Base-by-base conservation (phyloP, 345 rosid species). In the Erysimum cheiranthoides region DNA sequence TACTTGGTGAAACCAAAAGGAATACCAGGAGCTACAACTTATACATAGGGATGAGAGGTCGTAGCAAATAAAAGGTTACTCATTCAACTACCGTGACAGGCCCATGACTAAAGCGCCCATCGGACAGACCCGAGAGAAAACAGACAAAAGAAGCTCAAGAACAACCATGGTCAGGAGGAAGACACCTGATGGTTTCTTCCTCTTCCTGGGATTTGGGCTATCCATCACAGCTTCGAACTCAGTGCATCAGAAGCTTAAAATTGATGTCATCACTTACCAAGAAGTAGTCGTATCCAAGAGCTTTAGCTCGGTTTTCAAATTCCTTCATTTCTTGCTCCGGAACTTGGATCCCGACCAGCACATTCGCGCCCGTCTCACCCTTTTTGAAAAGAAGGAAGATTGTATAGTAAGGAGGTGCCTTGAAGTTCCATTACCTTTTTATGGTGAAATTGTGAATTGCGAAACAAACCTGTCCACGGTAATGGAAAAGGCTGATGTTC, bases 301-400 rank as follows among this genome's bases (percentile, higher is more conserved):
- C 60, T 52, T 73, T 65, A 13, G 99, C 94, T 35, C 85, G 73
- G 54, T 57, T 45, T 28, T 25, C 71, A 74, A 93, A 90, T 74
- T 87, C 98, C 10, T 82, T 81, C 93, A 88, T 86, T 77, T 92
- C 89, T 14, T 31, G 65, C 72, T 66, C 32, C 0, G 72, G 53
- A 46, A 95, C 86, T 75, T 89, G 98, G 79, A 92, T 87, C 56
- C 94, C 98, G 0, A 92, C 99, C 84, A 95, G 76, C 28, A 95
- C 93, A 66, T 95, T 92, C 16, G 99, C 99, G 17, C 98, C 98
- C 1, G 90, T 81, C 85, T 85, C 94, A 74, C 99, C 99, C 98
- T 95, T 79, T 84, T 38, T 60, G 12, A 2, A 53, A 66, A 64
- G 38, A 27, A 80, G 35, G 4, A 51, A 71, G 49, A 78, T 57